Conservation (phyloP, 2,329 filamentous ascomycete species). For the Juglanconis sp. region DNA sequence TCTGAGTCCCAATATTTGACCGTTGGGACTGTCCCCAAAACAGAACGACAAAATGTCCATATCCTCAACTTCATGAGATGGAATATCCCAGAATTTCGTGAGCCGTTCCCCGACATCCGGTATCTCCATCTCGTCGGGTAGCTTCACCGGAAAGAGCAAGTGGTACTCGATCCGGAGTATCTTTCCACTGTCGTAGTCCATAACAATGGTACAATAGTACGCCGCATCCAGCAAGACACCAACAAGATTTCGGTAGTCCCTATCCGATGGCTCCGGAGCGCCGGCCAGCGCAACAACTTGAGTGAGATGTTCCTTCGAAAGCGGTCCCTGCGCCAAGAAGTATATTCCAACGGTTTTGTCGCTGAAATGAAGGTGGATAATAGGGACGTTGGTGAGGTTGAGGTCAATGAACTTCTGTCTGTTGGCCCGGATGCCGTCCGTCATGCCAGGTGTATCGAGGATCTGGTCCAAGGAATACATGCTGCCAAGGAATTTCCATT, state of each 20-base stretch:
- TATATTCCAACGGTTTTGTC: slow-evolving; percentile 5
- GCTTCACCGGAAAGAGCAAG: slow-evolving; percentile 17
- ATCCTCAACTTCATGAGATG: slow-evolving; percentile 13
- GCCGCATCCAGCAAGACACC: slow-evolving; percentile 12
- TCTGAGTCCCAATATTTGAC: slow-evolving; percentile 12
- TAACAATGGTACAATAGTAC: slow-evolving; percentile 12
- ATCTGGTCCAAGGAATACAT: background rate
- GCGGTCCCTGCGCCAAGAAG: slow-evolving; percentile 14
- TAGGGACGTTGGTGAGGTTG: slow-evolving; percentile 1
- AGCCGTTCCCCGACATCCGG: slow-evolving; percentile 9
- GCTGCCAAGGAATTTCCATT: slow-evolving; percentile 11
- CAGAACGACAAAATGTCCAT: slow-evolving; percentile 15
- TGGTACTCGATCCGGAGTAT: slow-evolving; percentile 14
- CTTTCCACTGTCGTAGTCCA: slow-evolving; percentile 12
- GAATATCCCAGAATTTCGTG: slow-evolving; percentile 12
- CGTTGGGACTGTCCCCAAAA: slow-evolving; percentile 8
- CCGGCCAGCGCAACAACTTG: slow-evolving; percentile 10
- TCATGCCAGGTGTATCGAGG: slow-evolving; percentile 9
- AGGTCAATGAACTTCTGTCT: slow-evolving; percentile 1
- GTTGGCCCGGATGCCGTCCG: slow-evolving; percentile 13
- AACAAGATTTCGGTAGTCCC: slow-evolving; percentile 6
- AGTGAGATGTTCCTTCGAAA: slow-evolving; percentile 7
- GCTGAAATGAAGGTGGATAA: slow-evolving; percentile 10
- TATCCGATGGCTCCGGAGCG: slow-evolving; percentile 9
- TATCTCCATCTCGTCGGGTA: slow-evolving; percentile 15